phyloP scores from a whole-genome alignment of 1,284 basidiomycete genomes.

The Megacollybia platyphylla region DNA sequence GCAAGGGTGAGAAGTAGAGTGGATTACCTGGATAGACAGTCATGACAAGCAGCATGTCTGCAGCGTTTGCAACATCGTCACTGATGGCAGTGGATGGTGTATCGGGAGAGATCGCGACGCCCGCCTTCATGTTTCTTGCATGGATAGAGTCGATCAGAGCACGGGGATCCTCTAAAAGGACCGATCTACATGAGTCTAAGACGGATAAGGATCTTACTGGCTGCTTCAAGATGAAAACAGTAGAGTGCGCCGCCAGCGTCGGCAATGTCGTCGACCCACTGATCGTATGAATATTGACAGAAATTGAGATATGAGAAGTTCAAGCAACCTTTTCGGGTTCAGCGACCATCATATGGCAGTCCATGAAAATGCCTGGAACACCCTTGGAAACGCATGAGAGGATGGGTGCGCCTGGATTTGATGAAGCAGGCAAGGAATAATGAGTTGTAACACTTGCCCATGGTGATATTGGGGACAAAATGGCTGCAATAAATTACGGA shows the following conservation, averaged over 20 bases:
- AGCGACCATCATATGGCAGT: slow-evolving; percentile 99
- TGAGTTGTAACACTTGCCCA: slow-evolving; percentile 43
- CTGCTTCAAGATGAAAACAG: slow-evolving; percentile 97
- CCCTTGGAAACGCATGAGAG: slow-evolving; percentile 81
- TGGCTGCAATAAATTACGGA: slow-evolving; percentile 41
- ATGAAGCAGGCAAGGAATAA: slow-evolving; percentile 7
- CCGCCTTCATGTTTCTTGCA: slow-evolving; percentile 73
- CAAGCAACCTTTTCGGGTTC: slow-evolving; percentile 74
- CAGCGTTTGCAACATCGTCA: slow-evolving; percentile 65
- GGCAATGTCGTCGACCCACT: slow-evolving; percentile 97
- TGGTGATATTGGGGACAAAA: slow-evolving; percentile 97
- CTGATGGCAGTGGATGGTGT: slow-evolving; percentile 81
- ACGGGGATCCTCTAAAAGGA: slow-evolving; percentile 51
- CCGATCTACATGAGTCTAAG: slow-evolving; percentile 5
- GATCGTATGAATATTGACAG: slow-evolving; percentile 4
- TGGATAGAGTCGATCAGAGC: slow-evolving; percentile 72
- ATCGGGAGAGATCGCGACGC: slow-evolving; percentile 89
- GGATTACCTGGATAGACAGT: slow-evolving; percentile 79
- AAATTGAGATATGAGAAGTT: not conserved
- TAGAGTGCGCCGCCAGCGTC: slow-evolving; percentile 91
- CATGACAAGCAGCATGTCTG: slow-evolving; percentile 96
- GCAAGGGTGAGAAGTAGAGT: not conserved
- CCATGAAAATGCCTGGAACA: slow-evolving; percentile 96
- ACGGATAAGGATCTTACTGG: slow-evolving; percentile 39
- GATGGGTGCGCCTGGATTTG: slow-evolving; percentile 69